Percentiles rank a stretch among this genome's conserved stretches.
Evolutionary conservation across 768 basidiomycete genomes (phyloP).

Genomic region (Lactarius trivialis): DNA sequence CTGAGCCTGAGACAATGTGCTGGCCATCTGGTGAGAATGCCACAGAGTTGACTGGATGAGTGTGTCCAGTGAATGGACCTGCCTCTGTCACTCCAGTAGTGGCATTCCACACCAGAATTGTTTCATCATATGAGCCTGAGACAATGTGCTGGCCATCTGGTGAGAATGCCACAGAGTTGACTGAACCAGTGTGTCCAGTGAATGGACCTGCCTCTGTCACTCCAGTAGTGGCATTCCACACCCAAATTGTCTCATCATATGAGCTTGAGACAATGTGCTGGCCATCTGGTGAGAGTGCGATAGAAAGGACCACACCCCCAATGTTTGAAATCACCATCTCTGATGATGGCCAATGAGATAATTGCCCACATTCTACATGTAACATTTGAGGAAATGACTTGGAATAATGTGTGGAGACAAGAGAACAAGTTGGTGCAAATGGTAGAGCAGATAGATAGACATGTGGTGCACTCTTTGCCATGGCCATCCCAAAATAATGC

Average conservation of each 20-base stretch:
- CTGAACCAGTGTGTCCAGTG: no score
- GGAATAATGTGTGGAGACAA: neutral
- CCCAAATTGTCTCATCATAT: no score
- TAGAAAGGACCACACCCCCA: neutral
- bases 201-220: no score
- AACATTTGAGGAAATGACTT: neutral
- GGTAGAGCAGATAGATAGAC: neutral
- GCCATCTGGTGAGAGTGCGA: no score
- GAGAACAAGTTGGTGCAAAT: neutral
- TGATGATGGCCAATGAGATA: neutral
- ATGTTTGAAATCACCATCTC: neutral
- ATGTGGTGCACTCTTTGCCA: neutral
- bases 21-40: constrained; percentile 3
- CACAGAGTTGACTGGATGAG: neutral
- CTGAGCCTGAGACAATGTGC: constrained; percentile 28
- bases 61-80: neutral
- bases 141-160: neutral
- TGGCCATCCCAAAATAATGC: neutral
- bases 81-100: neutral
- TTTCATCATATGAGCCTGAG: neutral
- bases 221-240: no score
- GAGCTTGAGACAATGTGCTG: no score
- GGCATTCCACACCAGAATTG: neutral
- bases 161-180: neutral
- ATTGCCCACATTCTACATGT: neutral